A percentile compares a stretch with the other conserved stretches of the same genome.
phyloP scores from a whole-genome alignment of 2,329 filamentous ascomycete species.

The Neophaeococcomyces aloes region DNA sequence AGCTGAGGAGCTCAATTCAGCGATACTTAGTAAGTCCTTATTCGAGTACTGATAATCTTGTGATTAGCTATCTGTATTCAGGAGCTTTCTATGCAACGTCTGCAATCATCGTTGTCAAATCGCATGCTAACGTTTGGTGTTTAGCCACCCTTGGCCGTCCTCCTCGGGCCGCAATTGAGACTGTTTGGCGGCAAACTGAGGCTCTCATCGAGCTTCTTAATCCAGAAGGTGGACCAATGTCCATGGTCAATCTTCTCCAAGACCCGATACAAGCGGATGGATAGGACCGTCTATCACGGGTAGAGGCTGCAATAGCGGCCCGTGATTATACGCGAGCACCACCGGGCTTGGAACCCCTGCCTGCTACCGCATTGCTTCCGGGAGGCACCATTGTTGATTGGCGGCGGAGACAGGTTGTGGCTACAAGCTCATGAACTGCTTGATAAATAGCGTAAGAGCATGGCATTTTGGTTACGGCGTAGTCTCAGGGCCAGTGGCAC shows the following conservation, averaged over 20 bases:
- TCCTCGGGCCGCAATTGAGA: slow-evolving; percentile 73
- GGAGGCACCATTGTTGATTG: not conserved
- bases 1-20: slow-evolving; percentile 87
- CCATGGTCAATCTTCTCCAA: slow-evolving; percentile 77
- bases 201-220: slow-evolving; percentile 74
- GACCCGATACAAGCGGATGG: slow-evolving; percentile 44
- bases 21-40: slow-evolving; percentile 80
- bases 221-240: slow-evolving; percentile 66
- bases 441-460: no score
- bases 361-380: not conserved
- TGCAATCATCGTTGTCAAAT: no score
- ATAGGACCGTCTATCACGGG: slow-evolving; percentile 22
- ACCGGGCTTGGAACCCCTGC: not conserved
- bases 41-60: no score
- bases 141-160: slow-evolving; percentile 83
- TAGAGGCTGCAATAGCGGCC: not conserved
- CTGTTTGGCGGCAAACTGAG: slow-evolving; percentile 73
- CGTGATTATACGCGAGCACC: not conserved
- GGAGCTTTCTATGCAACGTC: slow-evolving; percentile 5
- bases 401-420: not conserved
- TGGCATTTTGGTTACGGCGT: no score
- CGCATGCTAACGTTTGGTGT: no score
- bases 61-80: slow-evolving; percentile 18
- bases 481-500: no score
- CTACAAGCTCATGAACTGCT: not conserved